phyloP scores from a whole-genome alignment of 1,284 basidiomycete species.

The Stygiomarasmius scandens region DNA sequence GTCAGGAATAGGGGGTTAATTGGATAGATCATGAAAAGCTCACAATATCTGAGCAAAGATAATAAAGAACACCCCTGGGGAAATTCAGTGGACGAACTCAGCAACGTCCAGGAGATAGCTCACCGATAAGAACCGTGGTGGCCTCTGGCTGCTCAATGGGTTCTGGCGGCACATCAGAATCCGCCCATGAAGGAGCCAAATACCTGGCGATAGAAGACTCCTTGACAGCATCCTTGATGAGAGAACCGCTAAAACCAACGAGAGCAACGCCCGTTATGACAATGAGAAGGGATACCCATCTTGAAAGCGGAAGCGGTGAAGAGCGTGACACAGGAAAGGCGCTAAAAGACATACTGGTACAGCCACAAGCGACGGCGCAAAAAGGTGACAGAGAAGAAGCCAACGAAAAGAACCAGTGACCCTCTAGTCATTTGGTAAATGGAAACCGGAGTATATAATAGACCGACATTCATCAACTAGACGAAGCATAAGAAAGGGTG shows the following conservation, averaged over 20 bases:
- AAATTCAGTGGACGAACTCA: conserved; percentile 5
- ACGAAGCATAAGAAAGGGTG: conserved; percentile 19
- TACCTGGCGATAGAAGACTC: conserved; percentile 38
- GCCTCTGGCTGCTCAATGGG: conserved; percentile 58
- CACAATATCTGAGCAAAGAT: conserved; percentile 97
- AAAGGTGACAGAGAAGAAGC: conserved; percentile 90
- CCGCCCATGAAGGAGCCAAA: conserved; percentile 25
- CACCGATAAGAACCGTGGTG: conserved; percentile 70
- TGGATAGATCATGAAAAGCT: conserved; percentile 38
- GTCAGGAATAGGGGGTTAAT: conserved; percentile 15
- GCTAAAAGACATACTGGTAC: conserved; percentile 68
- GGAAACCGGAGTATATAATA: conserved; percentile 94
- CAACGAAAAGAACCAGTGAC: conserved; percentile 96
- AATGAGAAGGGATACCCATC: conserved; percentile 89
- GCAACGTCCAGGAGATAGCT: conserved; percentile 22
- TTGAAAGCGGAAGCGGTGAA: conserved; percentile 31
- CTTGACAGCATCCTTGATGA: conserved; percentile 75
- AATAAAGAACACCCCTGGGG: conserved; percentile 86
- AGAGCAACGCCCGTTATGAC: conserved; percentile 91
- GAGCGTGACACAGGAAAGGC: conserved; percentile 10
- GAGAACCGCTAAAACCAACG: conserved; percentile 90
- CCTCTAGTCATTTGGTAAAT: conserved; percentile 99
- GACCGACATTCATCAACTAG: conserved; percentile 92
- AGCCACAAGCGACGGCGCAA: conserved; percentile 79
- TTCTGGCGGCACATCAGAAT: conserved; percentile 33